These are phyloP conservation scores for Quercus ilex DNA, from an alignment of 306 rosid genomes.

Conservation along the genomic window DNA sequence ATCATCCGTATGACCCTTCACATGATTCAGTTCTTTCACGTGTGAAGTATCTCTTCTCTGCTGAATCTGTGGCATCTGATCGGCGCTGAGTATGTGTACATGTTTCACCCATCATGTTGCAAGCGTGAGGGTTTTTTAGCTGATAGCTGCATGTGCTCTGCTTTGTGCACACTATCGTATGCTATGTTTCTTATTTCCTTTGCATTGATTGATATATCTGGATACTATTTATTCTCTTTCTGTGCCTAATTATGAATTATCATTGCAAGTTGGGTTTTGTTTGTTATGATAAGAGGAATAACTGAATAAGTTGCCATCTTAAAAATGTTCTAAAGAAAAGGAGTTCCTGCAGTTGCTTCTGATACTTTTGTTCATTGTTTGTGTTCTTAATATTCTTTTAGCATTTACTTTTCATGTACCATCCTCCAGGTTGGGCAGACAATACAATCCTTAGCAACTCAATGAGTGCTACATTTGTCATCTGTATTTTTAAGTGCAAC, in stretches of 20 bases:
- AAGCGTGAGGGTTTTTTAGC: not conserved
- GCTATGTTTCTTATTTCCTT: not conserved
- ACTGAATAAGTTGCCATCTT: not conserved
- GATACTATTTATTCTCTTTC: slow-evolving; percentile 7
- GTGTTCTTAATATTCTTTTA: not conserved
- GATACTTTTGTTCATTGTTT: not conserved
- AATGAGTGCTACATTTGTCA: no score
- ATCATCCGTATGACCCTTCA: slow-evolving; percentile 92
- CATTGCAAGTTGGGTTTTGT: slow-evolving; percentile 6
- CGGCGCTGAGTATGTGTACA: slow-evolving; percentile 43
- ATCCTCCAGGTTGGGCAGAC: no score
- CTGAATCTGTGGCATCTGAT: slow-evolving; percentile 86
- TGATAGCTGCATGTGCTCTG: not conserved
- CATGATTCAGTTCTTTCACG: slow-evolving; percentile 92
- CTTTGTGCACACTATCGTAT: not conserved
- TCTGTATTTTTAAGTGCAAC: no score
- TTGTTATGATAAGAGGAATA: not conserved
- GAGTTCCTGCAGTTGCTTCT: not conserved
- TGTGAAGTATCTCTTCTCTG: slow-evolving; percentile 78
- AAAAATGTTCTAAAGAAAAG: not conserved
- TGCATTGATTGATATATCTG: slow-evolving; percentile 8
- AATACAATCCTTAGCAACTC: no score
- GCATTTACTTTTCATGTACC: no score
- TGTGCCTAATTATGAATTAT: not conserved
- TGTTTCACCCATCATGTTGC: not conserved